phyloP scores from a whole-genome alignment of 805 yeast species.

The Candida sakaeoensis region DNA sequence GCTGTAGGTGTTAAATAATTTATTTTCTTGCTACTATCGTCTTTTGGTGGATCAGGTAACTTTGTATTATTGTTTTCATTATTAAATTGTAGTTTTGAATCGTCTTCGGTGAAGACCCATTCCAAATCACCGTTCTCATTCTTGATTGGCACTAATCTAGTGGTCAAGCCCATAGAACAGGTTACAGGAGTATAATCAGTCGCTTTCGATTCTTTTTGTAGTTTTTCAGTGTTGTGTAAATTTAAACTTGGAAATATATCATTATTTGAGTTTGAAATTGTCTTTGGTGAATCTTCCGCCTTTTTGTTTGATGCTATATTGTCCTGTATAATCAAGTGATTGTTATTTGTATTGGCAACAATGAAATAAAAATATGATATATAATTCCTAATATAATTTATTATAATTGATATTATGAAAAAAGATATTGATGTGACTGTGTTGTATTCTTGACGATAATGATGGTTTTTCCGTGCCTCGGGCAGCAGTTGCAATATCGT shows the following conservation, averaged over 20 bases:
- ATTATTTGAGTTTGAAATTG: neutral
- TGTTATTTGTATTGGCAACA: neutral
- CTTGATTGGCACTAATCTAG: slow-evolving; percentile 49
- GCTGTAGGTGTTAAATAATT: neutral
- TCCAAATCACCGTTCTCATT: slow-evolving; percentile 54
- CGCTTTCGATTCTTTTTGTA: neutral
- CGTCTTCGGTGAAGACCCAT: slow-evolving; percentile 51
- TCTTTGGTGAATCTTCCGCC: neutral
- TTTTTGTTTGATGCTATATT: neutral
- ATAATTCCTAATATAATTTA: neutral
- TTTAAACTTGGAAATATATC: slow-evolving; percentile 1
- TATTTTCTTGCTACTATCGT: slow-evolving; percentile 12
- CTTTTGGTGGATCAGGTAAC: slow-evolving; percentile 7
- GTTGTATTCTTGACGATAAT: neutral
- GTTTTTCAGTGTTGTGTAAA: neutral
- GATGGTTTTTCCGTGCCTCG: neutral
- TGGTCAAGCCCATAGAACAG: slow-evolving; percentile 50
- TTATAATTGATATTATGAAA: neutral
- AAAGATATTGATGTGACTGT: neutral
- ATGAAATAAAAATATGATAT: neutral
- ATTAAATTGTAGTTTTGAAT: slow-evolving; percentile 14
- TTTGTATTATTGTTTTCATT: slow-evolving; percentile 28
- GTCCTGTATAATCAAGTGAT: neutral
- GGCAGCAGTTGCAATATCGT: neutral
- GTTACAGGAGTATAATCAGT: slow-evolving; percentile 4